A percentile compares a stretch with the other conserved stretches of the same genome.
phyloP scores from a whole-genome alignment of 352 stramenopile genomes.

The Elongisporangium anandrum region DNA sequence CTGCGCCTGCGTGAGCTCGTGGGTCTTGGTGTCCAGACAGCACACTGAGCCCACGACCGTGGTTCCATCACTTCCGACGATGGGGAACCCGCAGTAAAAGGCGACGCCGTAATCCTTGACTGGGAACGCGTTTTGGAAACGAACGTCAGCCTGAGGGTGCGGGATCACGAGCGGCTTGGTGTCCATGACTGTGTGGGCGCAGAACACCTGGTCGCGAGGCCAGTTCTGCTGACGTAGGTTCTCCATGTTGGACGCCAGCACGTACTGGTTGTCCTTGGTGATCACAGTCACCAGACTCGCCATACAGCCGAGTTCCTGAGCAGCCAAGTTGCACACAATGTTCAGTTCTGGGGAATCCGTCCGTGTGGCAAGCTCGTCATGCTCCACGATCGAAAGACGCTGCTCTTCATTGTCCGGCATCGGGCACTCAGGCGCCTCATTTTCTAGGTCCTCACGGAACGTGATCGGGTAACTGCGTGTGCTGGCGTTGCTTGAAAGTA shows the following conservation, averaged over 20 bases:
- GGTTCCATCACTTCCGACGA: conserved; percentile 9
- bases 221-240: conserved; percentile 11
- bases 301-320: conserved; percentile 19
- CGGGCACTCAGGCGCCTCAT: conserved; percentile 14
- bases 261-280: conserved; percentile 17
- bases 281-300: conserved; percentile 28
- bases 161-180: conserved; percentile 25
- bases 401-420: conserved; percentile 22
- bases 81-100: conserved; percentile 34
- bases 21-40: conserved; percentile 22
- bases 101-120: conserved; percentile 15
- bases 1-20: conserved; percentile 25
- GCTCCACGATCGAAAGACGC: conserved; percentile 19
- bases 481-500: background rate
- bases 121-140: conserved; percentile 27
- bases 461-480: background rate
- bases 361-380: conserved; percentile 15
- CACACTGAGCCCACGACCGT: conserved; percentile 25
- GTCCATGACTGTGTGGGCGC: conserved; percentile 40
- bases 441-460: background rate
- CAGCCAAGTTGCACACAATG: conserved; percentile 25
- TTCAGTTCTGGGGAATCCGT: conserved; percentile 20
- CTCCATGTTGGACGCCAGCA: conserved; percentile 22
- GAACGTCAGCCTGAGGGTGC: conserved; percentile 32
- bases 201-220: conserved; percentile 33